phyloP scores from a whole-genome alignment of 2,329 filamentous ascomycete species.

The Mycosphaerella sp. region DNA sequence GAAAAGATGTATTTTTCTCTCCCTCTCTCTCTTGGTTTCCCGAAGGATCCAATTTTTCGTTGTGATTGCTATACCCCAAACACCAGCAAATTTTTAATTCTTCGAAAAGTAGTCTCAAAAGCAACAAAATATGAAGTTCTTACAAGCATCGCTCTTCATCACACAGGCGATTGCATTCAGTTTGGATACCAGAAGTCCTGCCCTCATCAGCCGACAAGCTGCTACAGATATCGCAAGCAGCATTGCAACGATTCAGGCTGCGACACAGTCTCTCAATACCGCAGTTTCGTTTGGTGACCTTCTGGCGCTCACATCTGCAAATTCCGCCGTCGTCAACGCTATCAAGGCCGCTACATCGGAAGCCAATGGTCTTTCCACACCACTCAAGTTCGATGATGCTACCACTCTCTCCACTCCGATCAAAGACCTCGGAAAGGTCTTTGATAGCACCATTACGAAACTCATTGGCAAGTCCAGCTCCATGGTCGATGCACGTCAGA shows the following conservation, averaged over 20 bases:
- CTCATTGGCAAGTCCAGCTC: conserved; percentile 11
- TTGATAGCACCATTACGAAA: conserved; percentile 8
- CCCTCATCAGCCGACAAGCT: conserved; percentile 11
- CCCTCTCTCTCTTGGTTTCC: no score
- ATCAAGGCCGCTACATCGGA: conserved; percentile 12
- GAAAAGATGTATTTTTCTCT: no score
- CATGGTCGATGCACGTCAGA: conserved; percentile 6
- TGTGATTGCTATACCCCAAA: not conserved
- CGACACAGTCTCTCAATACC: conserved; percentile 7
- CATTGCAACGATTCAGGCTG: conserved; percentile 11
- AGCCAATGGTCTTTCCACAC: conserved; percentile 10
- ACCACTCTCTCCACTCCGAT: conserved; percentile 10
- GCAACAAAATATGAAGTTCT: conserved; percentile 6
- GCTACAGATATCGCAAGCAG: conserved; percentile 7
- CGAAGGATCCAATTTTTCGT: no score
- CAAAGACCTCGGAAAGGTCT: conserved; percentile 7
- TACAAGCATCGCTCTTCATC: conserved; percentile 5
- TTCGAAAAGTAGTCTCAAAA: no score
- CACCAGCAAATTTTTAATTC: no score
- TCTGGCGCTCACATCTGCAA: conserved; percentile 6
- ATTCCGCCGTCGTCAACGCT: conserved; percentile 9
- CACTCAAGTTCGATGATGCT: conserved; percentile 11
- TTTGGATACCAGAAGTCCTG: conserved; percentile 5
- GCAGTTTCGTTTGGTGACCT: conserved; percentile 6
- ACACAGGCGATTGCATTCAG: conserved; percentile 13